These are phyloP conservation scores for Lanmaoa pseudosensibilis DNA, from an alignment of 768 basidiomycete species.

Conservation along the genomic window DNA sequence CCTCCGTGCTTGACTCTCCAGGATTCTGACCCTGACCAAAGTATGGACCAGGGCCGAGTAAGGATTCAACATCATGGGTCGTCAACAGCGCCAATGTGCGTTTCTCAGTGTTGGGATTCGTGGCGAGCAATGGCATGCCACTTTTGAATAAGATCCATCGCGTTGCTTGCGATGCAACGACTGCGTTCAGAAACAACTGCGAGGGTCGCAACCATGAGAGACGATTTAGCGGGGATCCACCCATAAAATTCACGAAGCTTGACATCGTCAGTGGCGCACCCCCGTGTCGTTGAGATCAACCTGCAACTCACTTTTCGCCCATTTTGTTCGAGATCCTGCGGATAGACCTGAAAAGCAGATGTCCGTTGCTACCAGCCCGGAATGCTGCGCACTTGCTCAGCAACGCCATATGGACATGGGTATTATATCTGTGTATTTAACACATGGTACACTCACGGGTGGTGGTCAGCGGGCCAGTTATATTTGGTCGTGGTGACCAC, in stretches of 20 bases:
- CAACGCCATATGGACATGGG: slow-evolving; percentile 7
- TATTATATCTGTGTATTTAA: not conserved
- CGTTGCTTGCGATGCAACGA: slow-evolving; percentile 57
- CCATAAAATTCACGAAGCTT: slow-evolving; percentile 51
- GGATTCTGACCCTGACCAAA: slow-evolving; percentile 67
- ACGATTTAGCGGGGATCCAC: slow-evolving; percentile 74
- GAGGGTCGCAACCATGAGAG: slow-evolving; percentile 80
- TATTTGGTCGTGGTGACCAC: slow-evolving; percentile 11
- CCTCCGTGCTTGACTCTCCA: slow-evolving; percentile 29
- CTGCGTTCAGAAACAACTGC: slow-evolving; percentile 70
- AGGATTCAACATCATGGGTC: slow-evolving; percentile 58
- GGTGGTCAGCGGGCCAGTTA: slow-evolving; percentile 5
- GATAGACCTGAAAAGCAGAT: not conserved
- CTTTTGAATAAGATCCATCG: slow-evolving; percentile 78
- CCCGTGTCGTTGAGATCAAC: not conserved
- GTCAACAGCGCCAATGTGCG: slow-evolving; percentile 52
- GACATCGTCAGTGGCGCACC: not conserved
- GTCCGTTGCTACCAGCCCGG: not conserved
- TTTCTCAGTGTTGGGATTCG: slow-evolving; percentile 32
- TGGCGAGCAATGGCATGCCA: slow-evolving; percentile 63
- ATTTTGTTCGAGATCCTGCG: slow-evolving; percentile 24
- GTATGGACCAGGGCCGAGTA: slow-evolving; percentile 68
- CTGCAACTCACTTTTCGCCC: slow-evolving; percentile 31
- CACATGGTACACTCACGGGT: not conserved
- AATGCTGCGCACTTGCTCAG: slow-evolving; percentile 12